Conservation (phyloP, 768 basidiomycete species). For the Russula vinacea region DNA sequence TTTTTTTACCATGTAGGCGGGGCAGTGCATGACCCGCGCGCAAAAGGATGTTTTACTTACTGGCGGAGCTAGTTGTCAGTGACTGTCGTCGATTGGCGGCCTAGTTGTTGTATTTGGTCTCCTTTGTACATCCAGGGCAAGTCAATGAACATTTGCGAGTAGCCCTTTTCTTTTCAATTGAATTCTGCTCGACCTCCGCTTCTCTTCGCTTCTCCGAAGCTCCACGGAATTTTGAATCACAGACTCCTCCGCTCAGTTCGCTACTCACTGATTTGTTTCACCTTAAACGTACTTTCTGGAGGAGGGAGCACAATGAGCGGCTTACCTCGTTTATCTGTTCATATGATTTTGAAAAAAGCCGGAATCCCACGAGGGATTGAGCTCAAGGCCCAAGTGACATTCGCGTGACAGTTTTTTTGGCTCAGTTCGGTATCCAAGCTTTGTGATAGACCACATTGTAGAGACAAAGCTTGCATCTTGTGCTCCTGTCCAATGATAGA, state of each 20-base stretch:
- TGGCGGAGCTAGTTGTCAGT: slow-evolving; percentile 4
- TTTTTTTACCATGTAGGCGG: not conserved
- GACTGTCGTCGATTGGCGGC: slow-evolving; percentile 12
- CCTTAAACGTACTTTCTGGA: not conserved
- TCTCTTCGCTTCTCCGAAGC: slow-evolving; percentile 12
- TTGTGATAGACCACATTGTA: slow-evolving; percentile 1
- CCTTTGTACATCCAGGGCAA: slow-evolving; percentile 15
- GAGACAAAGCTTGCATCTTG: slow-evolving; percentile 10
- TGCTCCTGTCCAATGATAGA: not conserved
- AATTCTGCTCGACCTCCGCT: slow-evolving; percentile 8
- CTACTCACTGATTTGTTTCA: not conserved
- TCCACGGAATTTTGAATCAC: not conserved
- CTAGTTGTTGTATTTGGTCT: not conserved
- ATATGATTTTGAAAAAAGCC: not conserved
- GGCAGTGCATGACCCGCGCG: too few relatives aligned
- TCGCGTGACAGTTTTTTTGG: not conserved
- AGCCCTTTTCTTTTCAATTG: not conserved
- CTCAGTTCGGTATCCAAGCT: not conserved
- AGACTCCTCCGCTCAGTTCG: not conserved
- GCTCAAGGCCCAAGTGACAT: not conserved
- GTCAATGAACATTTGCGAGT: not conserved
- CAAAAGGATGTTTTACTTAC: not conserved
- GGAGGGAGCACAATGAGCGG: not conserved
- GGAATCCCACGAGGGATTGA: not conserved
- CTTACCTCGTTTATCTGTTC: not conserved